Conservation (phyloP, 805 yeast species). For the Zygotorulaspora chibaensis region DNA sequence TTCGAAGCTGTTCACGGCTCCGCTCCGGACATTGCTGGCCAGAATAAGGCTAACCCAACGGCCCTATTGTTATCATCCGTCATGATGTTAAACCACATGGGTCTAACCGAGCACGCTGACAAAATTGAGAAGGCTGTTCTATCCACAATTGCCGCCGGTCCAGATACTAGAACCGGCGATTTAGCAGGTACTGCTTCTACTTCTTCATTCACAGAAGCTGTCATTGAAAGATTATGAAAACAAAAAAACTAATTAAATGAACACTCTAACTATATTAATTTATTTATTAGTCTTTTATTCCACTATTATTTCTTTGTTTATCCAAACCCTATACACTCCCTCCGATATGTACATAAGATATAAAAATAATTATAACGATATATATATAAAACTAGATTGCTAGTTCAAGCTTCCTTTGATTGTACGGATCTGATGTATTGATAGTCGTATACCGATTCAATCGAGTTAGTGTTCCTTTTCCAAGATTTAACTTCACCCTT, state of each 20-base stretch:
- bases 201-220: slow-evolving; percentile 84
- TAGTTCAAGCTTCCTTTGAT: neutral
- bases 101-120: slow-evolving; percentile 74
- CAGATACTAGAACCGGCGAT: slow-evolving; percentile 91
- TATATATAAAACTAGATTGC: neutral
- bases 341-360: too few relatives aligned
- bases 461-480: slow-evolving; percentile 51
- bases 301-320: neutral
- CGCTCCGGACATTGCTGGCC: slow-evolving; percentile 99
- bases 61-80: slow-evolving; percentile 92
- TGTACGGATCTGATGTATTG: slow-evolving; percentile 33
- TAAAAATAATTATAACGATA: neutral
- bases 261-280: neutral
- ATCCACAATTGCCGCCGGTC: slow-evolving; percentile 87
- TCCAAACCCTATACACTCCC: slow-evolving; percentile 4
- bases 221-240: slow-evolving; percentile 51
- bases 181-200: slow-evolving; percentile 91
- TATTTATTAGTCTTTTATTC: neutral
- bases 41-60: slow-evolving; percentile 98
- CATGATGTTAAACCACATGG: slow-evolving; percentile 99
- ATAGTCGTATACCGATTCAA: slow-evolving; percentile 41
- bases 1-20: slow-evolving; percentile 99
- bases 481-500: slow-evolving; percentile 48
- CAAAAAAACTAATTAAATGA: neutral
- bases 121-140: slow-evolving; percentile 83